A percentile compares a stretch with the other conserved stretches of the same genome.
These are phyloP conservation scores for Chlamydomonas eustigma DNA, from an alignment of 139 green algal species.

Conservation along the genomic window DNA sequence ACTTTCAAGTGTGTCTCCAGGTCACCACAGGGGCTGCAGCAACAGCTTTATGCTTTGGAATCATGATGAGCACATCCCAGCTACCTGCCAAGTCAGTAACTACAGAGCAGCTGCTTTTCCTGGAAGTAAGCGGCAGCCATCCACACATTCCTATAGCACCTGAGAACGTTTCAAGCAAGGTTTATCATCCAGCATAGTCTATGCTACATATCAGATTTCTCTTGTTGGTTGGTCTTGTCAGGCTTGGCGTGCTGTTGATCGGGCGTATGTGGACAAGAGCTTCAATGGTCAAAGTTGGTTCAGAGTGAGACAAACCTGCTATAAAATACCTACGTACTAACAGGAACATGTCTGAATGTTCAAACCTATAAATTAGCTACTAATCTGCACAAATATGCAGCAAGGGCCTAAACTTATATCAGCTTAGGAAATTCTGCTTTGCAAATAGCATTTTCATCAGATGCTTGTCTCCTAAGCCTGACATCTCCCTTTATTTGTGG, in stretches of 20 bases:
- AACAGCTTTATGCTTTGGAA: background rate
- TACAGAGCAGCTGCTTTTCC: constrained; percentile 89
- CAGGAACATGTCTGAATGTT: background rate
- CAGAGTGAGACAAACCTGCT: constrained; percentile 44
- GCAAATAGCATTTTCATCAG: too few relatives aligned
- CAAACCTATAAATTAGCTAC: constrained; percentile 4
- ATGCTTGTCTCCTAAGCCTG: too few relatives aligned
- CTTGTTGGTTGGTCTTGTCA: constrained; percentile 23
- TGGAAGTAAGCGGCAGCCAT: constrained; percentile 67
- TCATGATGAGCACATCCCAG: background rate
- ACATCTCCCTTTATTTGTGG: background rate
- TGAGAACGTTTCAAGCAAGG: too few relatives aligned
- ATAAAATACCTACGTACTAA: background rate
- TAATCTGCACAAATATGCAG: too few relatives aligned
- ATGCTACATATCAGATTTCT: constrained; percentile 7
- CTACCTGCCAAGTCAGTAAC: constrained; percentile 53
- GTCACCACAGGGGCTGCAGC: background rate
- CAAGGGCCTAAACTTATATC: too few relatives aligned
- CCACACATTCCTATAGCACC: too few relatives aligned
- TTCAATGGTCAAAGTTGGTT: constrained; percentile 98
- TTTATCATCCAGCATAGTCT: too few relatives aligned
- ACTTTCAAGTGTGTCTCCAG: background rate
- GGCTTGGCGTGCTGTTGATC: constrained; percentile 91
- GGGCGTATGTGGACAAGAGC: constrained; percentile 94
- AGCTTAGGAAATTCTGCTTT: too few relatives aligned